Evolutionary conservation across 257 asterid genomes (phyloP), one percentile per base, ranked within the genome.

Genomic region (Leonotis leonurus): DNA sequence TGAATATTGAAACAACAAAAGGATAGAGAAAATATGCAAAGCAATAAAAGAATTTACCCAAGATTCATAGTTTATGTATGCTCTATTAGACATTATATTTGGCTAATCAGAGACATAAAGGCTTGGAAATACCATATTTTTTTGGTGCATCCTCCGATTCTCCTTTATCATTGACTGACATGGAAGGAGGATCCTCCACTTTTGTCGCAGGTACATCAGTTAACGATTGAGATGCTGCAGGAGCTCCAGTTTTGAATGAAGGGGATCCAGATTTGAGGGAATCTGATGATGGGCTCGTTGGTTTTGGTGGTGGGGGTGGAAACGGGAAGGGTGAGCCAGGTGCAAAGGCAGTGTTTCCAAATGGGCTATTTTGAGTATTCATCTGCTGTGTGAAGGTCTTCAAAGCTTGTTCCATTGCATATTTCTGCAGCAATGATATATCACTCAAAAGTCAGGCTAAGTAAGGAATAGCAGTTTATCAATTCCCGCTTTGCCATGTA

Each of bases 351-450:
- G 75, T 62, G 70, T 76, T 89, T 48, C 85, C 82, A 71, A 81
- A 93, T 66, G 83, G 90, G 73, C 27, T 82, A 56, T 78, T 89
- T 72, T 89, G 96, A 41, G 84, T 54, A 61, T 73, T 80, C 96
- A 87, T 85, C 69, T 85, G 97, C 69, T 92, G 90, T 68, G 87
- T 71, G 70, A 87, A 51, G 73, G 97, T 85, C 86, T 87, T 87
- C 69, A 89, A 76, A 46, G 97, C 99, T 83, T 93, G 97, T 68
- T 89, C 94, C 96, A 93, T 93, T 21, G 97, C 99, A 72, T 85
- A 89, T 70, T 87, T 85, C 99, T 93, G 88, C 63, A 60, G 56
- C 57, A 79, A 73, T 9, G 45, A 65, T 27, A 57, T 39, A 49
- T 58, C 40, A 22, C 33, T 14, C 52, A 44, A 44, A 59, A 18